Percentiles rank a stretch among this genome's conserved stretches.
Evolutionary conservation across 1,284 basidiomycete species (phyloP).

Genomic region (Naganishia cerealis): DNA sequence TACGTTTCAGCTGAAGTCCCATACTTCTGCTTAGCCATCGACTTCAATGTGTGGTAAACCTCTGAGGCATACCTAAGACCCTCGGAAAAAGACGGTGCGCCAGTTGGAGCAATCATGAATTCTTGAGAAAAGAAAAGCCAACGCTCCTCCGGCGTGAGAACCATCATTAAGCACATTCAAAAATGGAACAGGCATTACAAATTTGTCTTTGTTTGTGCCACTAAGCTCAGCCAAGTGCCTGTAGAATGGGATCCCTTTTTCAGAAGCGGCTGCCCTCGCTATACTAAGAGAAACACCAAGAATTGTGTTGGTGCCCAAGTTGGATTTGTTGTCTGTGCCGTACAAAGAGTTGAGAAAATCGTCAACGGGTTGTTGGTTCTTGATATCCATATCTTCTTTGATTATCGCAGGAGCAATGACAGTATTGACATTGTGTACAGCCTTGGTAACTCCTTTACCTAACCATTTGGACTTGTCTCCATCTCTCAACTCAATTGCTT

Average conservation of each 20-base stretch:
- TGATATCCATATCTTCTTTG: conserved; percentile 80
- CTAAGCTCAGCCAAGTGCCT: conserved; percentile 93
- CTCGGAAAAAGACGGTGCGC: conserved; percentile 86
- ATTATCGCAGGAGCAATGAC: conserved; percentile 86
- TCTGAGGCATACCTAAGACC: conserved; percentile 98
- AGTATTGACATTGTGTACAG: conserved; percentile 92
- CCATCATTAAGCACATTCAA: conserved; percentile 99
- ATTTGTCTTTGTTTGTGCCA: conserved; percentile 88
- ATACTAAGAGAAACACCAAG: conserved; percentile 97
- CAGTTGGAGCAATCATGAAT: conserved; percentile 98
- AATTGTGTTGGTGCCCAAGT: conserved; percentile 98
- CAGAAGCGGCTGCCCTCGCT: conserved; percentile 86
- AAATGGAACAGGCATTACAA: conserved; percentile 82
- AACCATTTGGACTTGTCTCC: conserved; percentile 89
- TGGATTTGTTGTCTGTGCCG: conserved; percentile 97
- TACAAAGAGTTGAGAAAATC: conserved; percentile 98
- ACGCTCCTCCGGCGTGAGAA: conserved; percentile 98
- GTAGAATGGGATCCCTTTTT: conserved; percentile 91
- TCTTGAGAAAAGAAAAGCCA: conserved; percentile 99
- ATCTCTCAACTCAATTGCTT: conserved; percentile 98
- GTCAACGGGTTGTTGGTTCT: conserved; percentile 92
- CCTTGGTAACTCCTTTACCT: conserved; percentile 95
- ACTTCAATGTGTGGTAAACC: conserved; percentile 98
- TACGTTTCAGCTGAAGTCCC: conserved; percentile 98
- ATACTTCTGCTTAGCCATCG: conserved; percentile 98